Evolutionary conservation across 2,329 filamentous ascomycete species (phyloP), one percentile per base, ranked within the genome.

Genomic region (Pseudogymnoascus sp.): DNA sequence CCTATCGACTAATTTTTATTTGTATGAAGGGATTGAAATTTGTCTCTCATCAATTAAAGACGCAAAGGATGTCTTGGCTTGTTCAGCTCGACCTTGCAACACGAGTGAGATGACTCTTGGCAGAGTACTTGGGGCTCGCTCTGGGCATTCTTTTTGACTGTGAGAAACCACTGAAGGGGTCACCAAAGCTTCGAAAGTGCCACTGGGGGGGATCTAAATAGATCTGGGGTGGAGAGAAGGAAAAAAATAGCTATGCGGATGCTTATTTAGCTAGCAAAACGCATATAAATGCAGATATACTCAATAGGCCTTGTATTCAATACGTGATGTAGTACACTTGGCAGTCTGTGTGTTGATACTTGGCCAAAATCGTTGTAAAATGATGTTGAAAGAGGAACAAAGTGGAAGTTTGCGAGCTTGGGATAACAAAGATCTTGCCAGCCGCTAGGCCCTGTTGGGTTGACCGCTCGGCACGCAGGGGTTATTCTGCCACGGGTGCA

Each of bases 151-250:
- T 85, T 86, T 86, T 92, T 93, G 90, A 93, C 90, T 91, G 81
- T 89, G 73, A 72, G 80, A 83, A 86, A 88, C 84, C 87, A 91
- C 83, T 80, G 74, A 80, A 79, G 78, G 75, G 77, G 79, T 81
- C 87, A 81, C 81, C 78, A 90, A 91, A 92, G 90, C 90, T 94
- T 94, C 90, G 90, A 94, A 90, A 90, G 89, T 87, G 90, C 90
- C 90, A 77, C 65, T 67, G 33, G 58, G 21, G 33, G 21, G n/a
- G 19, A 41, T 26, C 14, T 60, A 16, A 21, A 59, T 23, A 39
- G 19, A 59, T 59, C 31, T 7, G 0, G 26, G 14, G 23, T 4
- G 14, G 21, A 33, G 26, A 19, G 2, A 60, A 39, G 58, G 33
- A 39, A 60, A 52, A n/a, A 33, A 12, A n/a, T 10, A 14, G 49